Base-by-base conservation (phyloP, 2,329 filamentous ascomycete genomes). In the Microascus cirrosus region DNA sequence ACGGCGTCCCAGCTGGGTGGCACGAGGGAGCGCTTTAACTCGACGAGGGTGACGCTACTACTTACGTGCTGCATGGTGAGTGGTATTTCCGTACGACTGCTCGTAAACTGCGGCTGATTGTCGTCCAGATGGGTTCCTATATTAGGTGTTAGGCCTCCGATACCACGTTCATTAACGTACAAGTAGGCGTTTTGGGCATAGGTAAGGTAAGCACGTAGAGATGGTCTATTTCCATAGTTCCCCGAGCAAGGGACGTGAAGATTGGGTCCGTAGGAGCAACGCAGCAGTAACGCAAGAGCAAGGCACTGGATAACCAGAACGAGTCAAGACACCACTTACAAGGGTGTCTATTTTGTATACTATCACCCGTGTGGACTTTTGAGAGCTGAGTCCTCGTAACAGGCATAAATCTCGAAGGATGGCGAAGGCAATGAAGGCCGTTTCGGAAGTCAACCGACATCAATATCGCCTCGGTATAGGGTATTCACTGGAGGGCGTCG, bases 401-500 rank as follows among this genome's bases (percentile, higher is more conserved):
- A 71, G 77, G 73, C 78, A 80, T 80, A 71, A 80, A 81, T 68
- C 78, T 77, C 64, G 75, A 77, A 60, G 78, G 78, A 69, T 80
- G 76, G 66, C 77, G 76, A 67, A 81, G 73, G 70, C 78, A 81
- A 62, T 80, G 75, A 67, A 80, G 77, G 69, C 77, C 78, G 67
- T 73, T 75, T 63, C 78, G 78, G 64, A 78, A 68, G 72, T 80
- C 77, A 79, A 79, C 75, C 77, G 78, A 81, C 78, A 81, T 81
- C 77, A 80, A 80, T 77, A 63, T 71, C 32, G 42, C 15, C 8
- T 51, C 22, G 32, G 48, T 51, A 58, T 59, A 57, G 59, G 53
- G 62, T 59, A 61, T 62, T 56, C 57, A 59, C 60, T 58, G 62
- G 61, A 62, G 63, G 45, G 6, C 22, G 45, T 22, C 3, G 20